These are phyloP conservation scores for Typha latifolia DNA, from an alignment of 176 grass and related monocot species.

Conservation along the genomic window DNA sequence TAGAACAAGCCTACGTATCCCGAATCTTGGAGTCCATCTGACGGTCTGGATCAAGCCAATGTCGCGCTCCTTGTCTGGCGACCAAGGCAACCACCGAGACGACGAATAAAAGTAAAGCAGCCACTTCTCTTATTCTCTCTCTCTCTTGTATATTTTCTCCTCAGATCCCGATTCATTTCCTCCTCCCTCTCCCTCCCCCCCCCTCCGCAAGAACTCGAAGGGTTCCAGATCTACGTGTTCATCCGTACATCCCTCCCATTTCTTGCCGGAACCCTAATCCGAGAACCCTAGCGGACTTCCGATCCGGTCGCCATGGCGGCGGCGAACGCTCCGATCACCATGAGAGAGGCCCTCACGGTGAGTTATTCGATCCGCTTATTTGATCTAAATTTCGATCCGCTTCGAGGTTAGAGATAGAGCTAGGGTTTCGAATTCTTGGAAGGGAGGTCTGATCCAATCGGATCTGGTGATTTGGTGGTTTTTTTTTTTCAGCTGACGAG, in stretches of 20 bases:
- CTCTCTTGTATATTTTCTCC: background rate
- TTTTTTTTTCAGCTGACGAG: slow-evolving; percentile 61
- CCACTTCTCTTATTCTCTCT: background rate
- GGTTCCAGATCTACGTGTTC: slow-evolving; percentile 1
- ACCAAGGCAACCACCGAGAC: background rate
- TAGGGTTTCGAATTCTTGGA: slow-evolving; percentile 5
- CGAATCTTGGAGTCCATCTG: slow-evolving; percentile 1
- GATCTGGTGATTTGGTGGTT: background rate
- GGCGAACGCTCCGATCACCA: slow-evolving; percentile 88
- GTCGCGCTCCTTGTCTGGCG: background rate
- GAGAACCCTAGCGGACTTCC: slow-evolving; percentile 5
- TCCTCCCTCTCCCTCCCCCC: background rate
- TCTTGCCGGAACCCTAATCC: slow-evolving; percentile 13
- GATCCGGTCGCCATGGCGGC: slow-evolving; percentile 67
- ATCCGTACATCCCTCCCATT: slow-evolving; percentile 1
- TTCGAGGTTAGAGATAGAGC: background rate
- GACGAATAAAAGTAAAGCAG: background rate
- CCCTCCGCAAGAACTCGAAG: slow-evolving; percentile 14
- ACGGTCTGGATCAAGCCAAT: slow-evolving; percentile 11
- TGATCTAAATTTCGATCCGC: background rate
- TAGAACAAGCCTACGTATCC: no score
- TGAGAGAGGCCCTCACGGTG: slow-evolving; percentile 94
- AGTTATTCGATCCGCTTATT: background rate
- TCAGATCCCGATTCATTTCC: slow-evolving; percentile 12
- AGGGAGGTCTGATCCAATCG: background rate